Conservation (phyloP, 2,329 filamentous ascomycete genomes). For the Atkinsonella texensis region DNA sequence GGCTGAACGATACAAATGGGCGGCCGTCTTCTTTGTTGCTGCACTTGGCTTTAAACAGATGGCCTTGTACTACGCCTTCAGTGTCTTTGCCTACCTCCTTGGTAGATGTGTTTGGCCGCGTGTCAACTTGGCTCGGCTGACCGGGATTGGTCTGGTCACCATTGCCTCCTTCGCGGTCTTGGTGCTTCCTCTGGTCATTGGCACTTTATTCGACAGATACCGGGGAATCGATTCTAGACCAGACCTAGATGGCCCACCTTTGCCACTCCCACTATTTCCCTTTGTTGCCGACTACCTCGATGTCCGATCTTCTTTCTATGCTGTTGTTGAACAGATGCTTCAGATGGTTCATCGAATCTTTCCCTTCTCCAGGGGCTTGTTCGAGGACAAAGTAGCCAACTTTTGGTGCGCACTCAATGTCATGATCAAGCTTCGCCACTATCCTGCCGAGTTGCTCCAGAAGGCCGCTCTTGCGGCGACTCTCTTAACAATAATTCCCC, state of each 20-base stretch:
- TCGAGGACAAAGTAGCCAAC: slow-evolving; percentile 98
- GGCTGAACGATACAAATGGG: slow-evolving; percentile 75
- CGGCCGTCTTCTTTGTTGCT: slow-evolving; percentile 83
- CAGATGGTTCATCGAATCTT: slow-evolving; percentile 91
- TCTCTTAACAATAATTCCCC: slow-evolving; percentile 61
- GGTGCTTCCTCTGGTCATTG: slow-evolving; percentile 62
- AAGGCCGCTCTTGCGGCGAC: slow-evolving; percentile 64
- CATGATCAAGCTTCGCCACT: slow-evolving; percentile 72
- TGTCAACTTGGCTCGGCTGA: slow-evolving; percentile 53
- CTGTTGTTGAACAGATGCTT: slow-evolving; percentile 61
- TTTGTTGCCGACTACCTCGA: slow-evolving; percentile 48
- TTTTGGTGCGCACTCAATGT: slow-evolving; percentile 93
- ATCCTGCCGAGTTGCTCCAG: slow-evolving; percentile 61
- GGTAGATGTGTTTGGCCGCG: slow-evolving; percentile 73
- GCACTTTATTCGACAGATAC: slow-evolving; percentile 56
- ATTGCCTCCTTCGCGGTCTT: slow-evolving; percentile 60
- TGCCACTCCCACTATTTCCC: slow-evolving; percentile 49
- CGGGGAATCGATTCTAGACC: slow-evolving; percentile 47
- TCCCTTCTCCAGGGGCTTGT: slow-evolving; percentile 87
- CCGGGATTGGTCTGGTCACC: slow-evolving; percentile 66
- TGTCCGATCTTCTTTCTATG: slow-evolving; percentile 57
- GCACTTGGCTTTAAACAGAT: slow-evolving; percentile 98
- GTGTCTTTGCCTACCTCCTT: slow-evolving; percentile 82
- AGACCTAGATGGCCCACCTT: slow-evolving; percentile 44
- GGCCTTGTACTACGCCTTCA: slow-evolving; percentile 93